A percentile compares a stretch with the other conserved stretches of the same genome.
These are phyloP conservation scores for Claviceps capensis DNA, from an alignment of 2,329 filamentous ascomycete genomes.

Conservation along the genomic window DNA sequence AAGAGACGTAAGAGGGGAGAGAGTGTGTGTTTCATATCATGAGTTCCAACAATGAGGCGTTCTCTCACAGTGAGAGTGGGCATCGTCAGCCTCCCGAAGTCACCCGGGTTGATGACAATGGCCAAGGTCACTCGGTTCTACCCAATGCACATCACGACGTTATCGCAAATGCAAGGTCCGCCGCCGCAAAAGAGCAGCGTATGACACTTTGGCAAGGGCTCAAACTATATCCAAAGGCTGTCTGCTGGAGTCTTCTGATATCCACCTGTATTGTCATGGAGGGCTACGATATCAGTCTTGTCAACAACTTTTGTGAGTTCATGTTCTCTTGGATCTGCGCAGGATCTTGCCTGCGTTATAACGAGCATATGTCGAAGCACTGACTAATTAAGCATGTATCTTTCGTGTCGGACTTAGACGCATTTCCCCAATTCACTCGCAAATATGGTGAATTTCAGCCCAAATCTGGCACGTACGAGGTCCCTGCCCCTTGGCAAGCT, in stretches of 20 bases:
- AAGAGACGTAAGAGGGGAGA: neutral
- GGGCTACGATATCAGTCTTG: constrained; percentile 69
- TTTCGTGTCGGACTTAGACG: constrained; percentile 21
- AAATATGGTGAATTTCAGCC: constrained; percentile 39
- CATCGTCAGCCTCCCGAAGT: constrained; percentile 7
- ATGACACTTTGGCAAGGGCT: constrained; percentile 68
- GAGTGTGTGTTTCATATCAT: neutral
- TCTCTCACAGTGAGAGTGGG: neutral
- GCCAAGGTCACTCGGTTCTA: constrained; percentile 9
- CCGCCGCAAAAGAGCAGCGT: constrained; percentile 47
- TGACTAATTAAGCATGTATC: too few species aligned
- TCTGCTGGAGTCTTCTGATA: constrained; percentile 71
- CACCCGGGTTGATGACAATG: constrained; percentile 4
- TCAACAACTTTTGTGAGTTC: constrained; percentile 61
- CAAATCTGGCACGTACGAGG: constrained; percentile 32
- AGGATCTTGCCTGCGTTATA: neutral
- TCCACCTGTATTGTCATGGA: constrained; percentile 91
- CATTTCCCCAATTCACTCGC: constrained; percentile 41
- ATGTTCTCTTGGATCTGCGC: neutral
- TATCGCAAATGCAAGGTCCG: constrained; percentile 24
- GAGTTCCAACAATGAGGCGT: neutral
- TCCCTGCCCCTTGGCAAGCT: constrained; percentile 49
- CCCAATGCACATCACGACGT: constrained; percentile 16
- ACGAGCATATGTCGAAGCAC: neutral
- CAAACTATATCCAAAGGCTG: constrained; percentile 73